These are phyloP conservation scores for Bothriochloa decipiens DNA, from an alignment of 176 grass and related monocot species.

Conservation along the genomic window DNA sequence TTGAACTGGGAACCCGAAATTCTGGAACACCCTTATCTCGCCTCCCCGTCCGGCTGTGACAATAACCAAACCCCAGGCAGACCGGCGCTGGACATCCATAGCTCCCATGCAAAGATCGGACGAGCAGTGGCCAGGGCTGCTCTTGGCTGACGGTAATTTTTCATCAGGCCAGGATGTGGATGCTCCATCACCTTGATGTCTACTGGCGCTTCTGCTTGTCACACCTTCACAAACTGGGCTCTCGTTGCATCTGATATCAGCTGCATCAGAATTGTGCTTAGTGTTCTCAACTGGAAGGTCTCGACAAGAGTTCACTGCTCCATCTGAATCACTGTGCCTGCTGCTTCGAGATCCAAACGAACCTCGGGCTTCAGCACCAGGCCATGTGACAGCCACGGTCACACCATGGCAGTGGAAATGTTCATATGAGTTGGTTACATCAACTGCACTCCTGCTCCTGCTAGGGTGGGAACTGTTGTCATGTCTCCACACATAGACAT, in stretches of 20 bases:
- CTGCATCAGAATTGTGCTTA: slow-evolving; percentile 35
- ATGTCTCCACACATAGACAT: slow-evolving; percentile 96
- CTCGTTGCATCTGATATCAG: slow-evolving; percentile 31
- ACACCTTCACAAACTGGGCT: slow-evolving; percentile 27
- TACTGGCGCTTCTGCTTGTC: slow-evolving; percentile 25
- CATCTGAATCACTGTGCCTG: slow-evolving; percentile 56
- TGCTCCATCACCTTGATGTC: slow-evolving; percentile 24
- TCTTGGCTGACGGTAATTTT: slow-evolving; percentile 50
- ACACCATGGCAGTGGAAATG: slow-evolving; percentile 87
- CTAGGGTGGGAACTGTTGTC: slow-evolving; percentile 77
- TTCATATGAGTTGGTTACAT: slow-evolving; percentile 87
- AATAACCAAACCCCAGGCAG: slow-evolving; percentile 90
- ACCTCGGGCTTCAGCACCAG: slow-evolving; percentile 48
- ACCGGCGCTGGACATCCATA: slow-evolving; percentile 56
- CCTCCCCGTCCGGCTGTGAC: slow-evolving; percentile 82
- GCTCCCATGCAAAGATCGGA: slow-evolving; percentile 59
- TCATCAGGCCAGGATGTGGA: slow-evolving; percentile 55
- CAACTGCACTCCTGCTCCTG: slow-evolving; percentile 71
- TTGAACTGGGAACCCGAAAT: slow-evolving; percentile 94
- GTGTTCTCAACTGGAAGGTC: slow-evolving; percentile 38
- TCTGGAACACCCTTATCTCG: slow-evolving; percentile 84
- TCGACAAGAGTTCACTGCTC: slow-evolving; percentile 32
- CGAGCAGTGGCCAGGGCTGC: slow-evolving; percentile 54
- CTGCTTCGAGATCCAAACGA: slow-evolving; percentile 43
- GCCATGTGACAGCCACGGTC: slow-evolving; percentile 87